These are phyloP conservation scores for Teratosphaeria zuluensis DNA, from an alignment of 2,329 filamentous ascomycete genomes.

Conservation along the genomic window DNA sequence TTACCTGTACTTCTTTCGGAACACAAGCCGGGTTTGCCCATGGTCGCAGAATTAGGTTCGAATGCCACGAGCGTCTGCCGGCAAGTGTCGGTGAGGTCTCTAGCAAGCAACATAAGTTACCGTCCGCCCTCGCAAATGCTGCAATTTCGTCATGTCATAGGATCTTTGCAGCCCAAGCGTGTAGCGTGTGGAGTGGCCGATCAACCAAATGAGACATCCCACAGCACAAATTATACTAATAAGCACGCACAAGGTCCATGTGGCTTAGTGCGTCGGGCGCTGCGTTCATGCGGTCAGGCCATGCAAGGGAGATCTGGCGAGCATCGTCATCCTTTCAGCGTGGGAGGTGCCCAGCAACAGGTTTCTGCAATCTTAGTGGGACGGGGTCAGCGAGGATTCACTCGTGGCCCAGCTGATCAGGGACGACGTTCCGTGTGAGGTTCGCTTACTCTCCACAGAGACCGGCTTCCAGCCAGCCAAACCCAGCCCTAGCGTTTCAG, in stretches of 20 bases:
- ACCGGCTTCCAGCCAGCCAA: background rate
- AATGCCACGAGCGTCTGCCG: too few relatives aligned
- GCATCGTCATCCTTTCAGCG: background rate
- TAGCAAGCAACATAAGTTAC: too few relatives aligned
- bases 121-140: too few relatives aligned
- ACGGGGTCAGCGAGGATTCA: too few relatives aligned
- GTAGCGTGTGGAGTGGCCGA: background rate
- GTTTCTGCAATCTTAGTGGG: background rate
- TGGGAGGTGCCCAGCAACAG: background rate
- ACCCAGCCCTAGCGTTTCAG: background rate
- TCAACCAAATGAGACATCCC: background rate
- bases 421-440: too few relatives aligned
- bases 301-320: background rate
- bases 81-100: background rate
- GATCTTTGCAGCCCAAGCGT: too few relatives aligned
- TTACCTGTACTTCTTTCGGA: background rate
- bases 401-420: too few relatives aligned
- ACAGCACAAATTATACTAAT: background rate
- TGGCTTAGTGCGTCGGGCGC: background rate
- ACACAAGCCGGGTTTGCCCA: background rate
- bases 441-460: background rate
- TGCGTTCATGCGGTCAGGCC: background rate
- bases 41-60: background rate
- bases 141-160: too few relatives aligned
- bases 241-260: background rate